phyloP scores from a whole-genome alignment of 176 grass and related monocot species.

The Elymus sibiricus region DNA sequence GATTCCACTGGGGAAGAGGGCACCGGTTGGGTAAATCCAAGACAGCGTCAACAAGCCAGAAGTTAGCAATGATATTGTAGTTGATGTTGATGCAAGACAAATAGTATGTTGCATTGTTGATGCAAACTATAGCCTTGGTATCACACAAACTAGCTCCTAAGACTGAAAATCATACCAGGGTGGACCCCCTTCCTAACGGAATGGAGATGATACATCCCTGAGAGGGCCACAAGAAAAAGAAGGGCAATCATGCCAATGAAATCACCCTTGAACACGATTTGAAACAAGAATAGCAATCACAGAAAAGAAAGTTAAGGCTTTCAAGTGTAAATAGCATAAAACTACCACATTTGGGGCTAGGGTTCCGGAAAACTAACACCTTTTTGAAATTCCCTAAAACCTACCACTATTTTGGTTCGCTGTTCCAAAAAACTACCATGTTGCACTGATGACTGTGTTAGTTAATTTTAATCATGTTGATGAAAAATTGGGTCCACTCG shows the following conservation, averaged over 20 bases:
- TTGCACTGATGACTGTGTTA: no score
- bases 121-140: background rate
- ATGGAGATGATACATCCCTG: background rate
- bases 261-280: background rate
- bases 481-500: no score
- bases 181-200: background rate
- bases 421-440: no score
- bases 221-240: slow-evolving; percentile 33
- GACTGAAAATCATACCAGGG: background rate
- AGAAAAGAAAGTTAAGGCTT: background rate
- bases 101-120: background rate
- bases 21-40: background rate
- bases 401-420: no score
- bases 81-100: background rate
- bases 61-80: background rate
- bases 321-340: no score
- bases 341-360: no score
- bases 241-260: background rate
- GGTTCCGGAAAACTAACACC: no score
- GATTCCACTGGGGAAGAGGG: background rate
- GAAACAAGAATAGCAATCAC: background rate
- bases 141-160: background rate
- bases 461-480: no score
- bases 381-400: no score
- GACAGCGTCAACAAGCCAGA: background rate